Percentiles rank a stretch among this genome's conserved stretches.
Evolutionary conservation across 2,329 filamentous ascomycete genomes (phyloP).

Genomic region (Stemphylium lycopersici): DNA sequence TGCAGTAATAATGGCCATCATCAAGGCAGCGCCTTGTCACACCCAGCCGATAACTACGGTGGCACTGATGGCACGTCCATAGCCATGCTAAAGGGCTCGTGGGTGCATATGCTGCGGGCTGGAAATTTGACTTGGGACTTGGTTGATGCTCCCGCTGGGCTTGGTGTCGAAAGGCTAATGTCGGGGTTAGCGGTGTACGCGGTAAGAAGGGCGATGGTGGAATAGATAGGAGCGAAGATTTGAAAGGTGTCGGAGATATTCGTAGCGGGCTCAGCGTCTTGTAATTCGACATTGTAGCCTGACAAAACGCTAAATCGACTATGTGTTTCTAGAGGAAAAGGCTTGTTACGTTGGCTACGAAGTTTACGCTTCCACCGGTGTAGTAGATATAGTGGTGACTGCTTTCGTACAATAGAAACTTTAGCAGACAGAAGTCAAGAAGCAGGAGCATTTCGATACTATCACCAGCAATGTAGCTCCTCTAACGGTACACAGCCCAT

Average conservation of each 20-base stretch:
- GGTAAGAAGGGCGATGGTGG: constrained; percentile 55
- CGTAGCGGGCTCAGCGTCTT: constrained; percentile 9
- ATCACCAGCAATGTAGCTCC: neutral
- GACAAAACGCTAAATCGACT: fast-evolving
- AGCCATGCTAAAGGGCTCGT: constrained; percentile 53
- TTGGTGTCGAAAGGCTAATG: neutral
- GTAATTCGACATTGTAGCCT: neutral
- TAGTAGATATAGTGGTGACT: neutral
- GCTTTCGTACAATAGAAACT: neutral
- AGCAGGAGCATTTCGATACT: neutral
- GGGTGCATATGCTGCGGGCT: constrained; percentile 26
- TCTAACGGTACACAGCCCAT: neutral
- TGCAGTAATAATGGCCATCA: constrained; percentile 62
- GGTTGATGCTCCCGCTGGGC: neutral
- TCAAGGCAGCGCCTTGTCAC: constrained; percentile 60
- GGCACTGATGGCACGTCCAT: constrained; percentile 62
- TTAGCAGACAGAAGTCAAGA: neutral
- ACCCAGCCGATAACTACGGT: constrained; percentile 54
- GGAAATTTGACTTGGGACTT: constrained; percentile 19
- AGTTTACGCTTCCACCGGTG: neutral
- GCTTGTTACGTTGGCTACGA: neutral
- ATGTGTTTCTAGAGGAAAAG: neutral
- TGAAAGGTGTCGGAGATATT: constrained; percentile 51
- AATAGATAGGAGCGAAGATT: constrained; percentile 52
- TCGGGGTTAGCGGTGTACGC: constrained; percentile 29